These are phyloP conservation scores for Suillus weaverae DNA, from an alignment of 768 basidiomycete species.

Conservation along the genomic window DNA sequence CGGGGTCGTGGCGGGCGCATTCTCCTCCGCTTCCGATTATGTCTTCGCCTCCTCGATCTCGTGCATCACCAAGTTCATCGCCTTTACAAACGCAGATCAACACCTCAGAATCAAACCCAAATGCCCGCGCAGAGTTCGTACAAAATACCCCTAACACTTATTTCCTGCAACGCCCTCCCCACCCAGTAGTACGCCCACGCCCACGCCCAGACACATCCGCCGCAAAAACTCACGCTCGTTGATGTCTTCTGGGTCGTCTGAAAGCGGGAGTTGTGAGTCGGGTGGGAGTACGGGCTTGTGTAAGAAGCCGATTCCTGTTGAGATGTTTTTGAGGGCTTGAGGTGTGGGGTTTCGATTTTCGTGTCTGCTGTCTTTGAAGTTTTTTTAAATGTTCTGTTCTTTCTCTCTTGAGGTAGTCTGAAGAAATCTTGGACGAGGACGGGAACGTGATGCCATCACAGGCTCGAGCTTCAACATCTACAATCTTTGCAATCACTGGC, in stretches of 20 bases:
- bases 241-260: slow-evolving; percentile 32
- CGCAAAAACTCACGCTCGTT: neutral
- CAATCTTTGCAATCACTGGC: neutral
- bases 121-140: neutral
- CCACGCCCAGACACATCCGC: neutral
- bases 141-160: neutral
- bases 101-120: neutral
- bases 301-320: slow-evolving; percentile 64
- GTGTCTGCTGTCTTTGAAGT: neutral
- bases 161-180: neutral
- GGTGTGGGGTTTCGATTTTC: neutral
- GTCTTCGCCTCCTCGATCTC: neutral
- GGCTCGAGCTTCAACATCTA: slow-evolving; percentile 26
- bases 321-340: slow-evolving; percentile 49
- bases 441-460: slow-evolving; percentile 23
- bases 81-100: neutral
- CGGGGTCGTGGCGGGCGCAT: neutral
- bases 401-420: slow-evolving; percentile 16
- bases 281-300: slow-evolving; percentile 45
- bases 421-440: slow-evolving; percentile 20
- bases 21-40: neutral
- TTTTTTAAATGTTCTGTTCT: neutral
- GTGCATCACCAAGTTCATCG: neutral
- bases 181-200: neutral
- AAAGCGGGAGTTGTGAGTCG: slow-evolving; percentile 40